Conservation (phyloP, 176 grass and related monocot species). For the Hordeum marinum region DNA sequence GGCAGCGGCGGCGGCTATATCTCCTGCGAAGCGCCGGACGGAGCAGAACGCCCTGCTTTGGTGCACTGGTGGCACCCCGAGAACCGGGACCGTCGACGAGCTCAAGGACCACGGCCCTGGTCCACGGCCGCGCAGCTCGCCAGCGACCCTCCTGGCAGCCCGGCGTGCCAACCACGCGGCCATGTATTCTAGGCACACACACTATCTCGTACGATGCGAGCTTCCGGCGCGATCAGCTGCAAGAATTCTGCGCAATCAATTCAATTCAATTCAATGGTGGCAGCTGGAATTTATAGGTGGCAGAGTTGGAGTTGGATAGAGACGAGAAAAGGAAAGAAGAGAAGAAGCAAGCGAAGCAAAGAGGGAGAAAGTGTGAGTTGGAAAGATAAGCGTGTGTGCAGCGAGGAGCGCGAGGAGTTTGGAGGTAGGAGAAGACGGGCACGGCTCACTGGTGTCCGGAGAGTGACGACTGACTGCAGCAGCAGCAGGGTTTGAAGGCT, state of each 20-base stretch:
- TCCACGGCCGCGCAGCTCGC: not conserved
- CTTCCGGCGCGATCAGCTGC: not conserved
- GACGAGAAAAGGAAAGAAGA: not conserved
- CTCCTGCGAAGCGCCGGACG: constrained; percentile 23
- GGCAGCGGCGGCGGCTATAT: not conserved
- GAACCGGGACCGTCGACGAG: not conserved
- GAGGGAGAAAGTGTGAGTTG: not conserved
- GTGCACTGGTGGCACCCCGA: not conserved
- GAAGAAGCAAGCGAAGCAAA: not conserved
- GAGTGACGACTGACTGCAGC: not conserved
- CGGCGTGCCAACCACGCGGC: constrained; percentile 20
- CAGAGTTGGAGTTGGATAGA: constrained; percentile 3
- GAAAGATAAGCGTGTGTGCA: constrained; percentile 36
- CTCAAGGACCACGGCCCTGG: not conserved
- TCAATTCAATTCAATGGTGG: not conserved
- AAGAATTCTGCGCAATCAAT: not conserved
- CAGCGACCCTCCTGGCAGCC: not conserved
- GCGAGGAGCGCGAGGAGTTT: not conserved
- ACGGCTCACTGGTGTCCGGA: constrained; percentile 19
- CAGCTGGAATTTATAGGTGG: not conserved
- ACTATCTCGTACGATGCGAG: not conserved
- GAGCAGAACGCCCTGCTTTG: constrained; percentile 36
- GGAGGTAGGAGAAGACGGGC: constrained; percentile 28
- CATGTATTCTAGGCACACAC: not conserved
- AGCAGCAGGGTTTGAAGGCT: not conserved